Percentiles rank a stretch among this genome's conserved stretches.
These are phyloP conservation scores for Colletotrichum australisinense DNA, from an alignment of 2,329 filamentous ascomycete genomes.

Conservation along the genomic window DNA sequence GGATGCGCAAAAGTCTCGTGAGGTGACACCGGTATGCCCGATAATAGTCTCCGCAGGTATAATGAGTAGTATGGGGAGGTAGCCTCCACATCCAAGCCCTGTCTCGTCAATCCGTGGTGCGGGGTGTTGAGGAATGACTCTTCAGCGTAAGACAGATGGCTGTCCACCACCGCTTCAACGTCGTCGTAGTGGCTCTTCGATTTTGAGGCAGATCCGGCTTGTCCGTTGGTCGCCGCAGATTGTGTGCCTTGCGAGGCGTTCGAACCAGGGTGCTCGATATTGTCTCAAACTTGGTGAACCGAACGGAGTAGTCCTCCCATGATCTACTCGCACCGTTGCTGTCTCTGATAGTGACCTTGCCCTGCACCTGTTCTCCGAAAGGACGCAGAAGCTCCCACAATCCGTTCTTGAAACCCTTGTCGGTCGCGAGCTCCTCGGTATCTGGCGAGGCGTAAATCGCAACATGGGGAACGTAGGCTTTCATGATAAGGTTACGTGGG, in stretches of 20 bases:
- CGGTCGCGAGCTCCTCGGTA: constrained; percentile 80
- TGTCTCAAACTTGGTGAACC: constrained; percentile 79
- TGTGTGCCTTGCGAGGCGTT: constrained; percentile 46
- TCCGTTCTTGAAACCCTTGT: constrained; percentile 87
- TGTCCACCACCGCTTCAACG: constrained; percentile 83
- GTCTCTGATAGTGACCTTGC: constrained; percentile 91
- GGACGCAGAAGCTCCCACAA: constrained; percentile 88
- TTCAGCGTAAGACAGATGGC: constrained; percentile 83
- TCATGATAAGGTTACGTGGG: constrained; percentile 76
- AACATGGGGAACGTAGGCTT: constrained; percentile 89
- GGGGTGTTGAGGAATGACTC: constrained; percentile 57
- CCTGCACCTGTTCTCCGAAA: constrained; percentile 88
- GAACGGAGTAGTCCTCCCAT: constrained; percentile 91
- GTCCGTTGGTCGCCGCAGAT: constrained; percentile 42
- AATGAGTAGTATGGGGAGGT: constrained; percentile 86
- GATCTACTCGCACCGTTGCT: constrained; percentile 85
- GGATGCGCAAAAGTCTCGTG: constrained; percentile 97
- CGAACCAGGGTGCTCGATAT: constrained; percentile 62
- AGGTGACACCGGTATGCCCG: constrained; percentile 79
- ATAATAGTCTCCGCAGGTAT: constrained; percentile 86
- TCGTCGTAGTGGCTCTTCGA: constrained; percentile 60
- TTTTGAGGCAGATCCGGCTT: constrained; percentile 31
- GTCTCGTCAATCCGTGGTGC: constrained; percentile 52
- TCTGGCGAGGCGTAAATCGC: constrained; percentile 89
- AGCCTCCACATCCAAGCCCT: constrained; percentile 57